Conservation (phyloP, 225 moss, liverwort and hornwort genomes). For the Pleurozium schreberi region DNA sequence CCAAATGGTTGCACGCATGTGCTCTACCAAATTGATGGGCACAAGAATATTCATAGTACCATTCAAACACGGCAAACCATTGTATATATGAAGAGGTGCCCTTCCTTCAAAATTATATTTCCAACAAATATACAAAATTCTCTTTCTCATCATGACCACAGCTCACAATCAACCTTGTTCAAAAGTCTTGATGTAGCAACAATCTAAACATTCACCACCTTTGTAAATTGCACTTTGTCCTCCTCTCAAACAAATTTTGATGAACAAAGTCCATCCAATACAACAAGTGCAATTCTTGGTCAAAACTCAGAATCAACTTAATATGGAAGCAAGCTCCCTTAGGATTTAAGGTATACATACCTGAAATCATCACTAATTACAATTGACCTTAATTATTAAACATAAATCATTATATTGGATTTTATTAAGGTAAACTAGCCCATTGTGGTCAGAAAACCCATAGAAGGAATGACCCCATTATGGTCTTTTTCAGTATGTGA, state of each 20-base stretch:
- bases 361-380: not conserved
- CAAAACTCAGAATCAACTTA: not conserved
- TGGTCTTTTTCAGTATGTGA: no score
- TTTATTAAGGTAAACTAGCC: no score
- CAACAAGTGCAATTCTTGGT: not conserved
- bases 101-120: not conserved
- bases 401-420: not conserved
- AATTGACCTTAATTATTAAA: not conserved
- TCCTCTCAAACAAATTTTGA: not conserved
- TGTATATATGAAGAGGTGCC: no score
- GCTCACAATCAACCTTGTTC: not conserved
- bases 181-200: not conserved
- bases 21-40: not conserved
- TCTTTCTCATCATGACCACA: not conserved
- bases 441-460: no score
- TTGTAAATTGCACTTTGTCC: not conserved
- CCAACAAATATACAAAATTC: not conserved
- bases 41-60: no score
- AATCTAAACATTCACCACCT: not conserved
- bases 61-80: rapidly evolving
- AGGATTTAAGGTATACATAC: rapidly evolving
- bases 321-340: rapidly evolving
- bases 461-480: no score
- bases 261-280: not conserved
- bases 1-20: not conserved